A percentile compares a stretch with the other conserved stretches of the same genome.
These are phyloP conservation scores for Liquidambar formosana DNA, from an alignment of 164 flowering plant genomes.

Conservation along the genomic window DNA sequence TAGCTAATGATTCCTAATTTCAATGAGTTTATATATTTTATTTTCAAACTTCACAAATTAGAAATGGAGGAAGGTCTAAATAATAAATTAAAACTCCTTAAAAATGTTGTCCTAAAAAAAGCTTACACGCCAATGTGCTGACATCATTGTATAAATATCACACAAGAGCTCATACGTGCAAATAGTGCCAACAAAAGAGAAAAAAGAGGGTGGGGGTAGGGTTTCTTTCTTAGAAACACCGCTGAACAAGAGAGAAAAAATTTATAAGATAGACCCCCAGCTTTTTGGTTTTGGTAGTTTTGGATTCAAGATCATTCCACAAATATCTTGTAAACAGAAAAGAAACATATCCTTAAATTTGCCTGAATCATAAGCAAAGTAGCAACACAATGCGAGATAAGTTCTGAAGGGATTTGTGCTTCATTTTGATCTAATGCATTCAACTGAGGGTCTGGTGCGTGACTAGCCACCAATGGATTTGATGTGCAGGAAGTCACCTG, in stretches of 20 bases:
- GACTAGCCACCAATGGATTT: slow-evolving; percentile 16
- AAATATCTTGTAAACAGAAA: too few species aligned
- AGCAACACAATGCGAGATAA: slow-evolving; percentile 55
- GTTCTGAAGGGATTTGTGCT: slow-evolving; percentile 40
- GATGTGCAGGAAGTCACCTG: slow-evolving; percentile 21
- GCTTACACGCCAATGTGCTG: background rate
- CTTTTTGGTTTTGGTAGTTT: too few species aligned
- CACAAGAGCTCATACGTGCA: background rate
- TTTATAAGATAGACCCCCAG: too few species aligned
- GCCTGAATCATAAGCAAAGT: slow-evolving; percentile 78
- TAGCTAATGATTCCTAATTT: background rate
- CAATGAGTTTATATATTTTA: background rate
- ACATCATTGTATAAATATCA: background rate
- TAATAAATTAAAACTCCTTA: too few species aligned
- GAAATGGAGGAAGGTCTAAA: background rate
- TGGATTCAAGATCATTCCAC: too few species aligned
- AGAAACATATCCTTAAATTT: background rate
- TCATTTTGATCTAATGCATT: slow-evolving; percentile 26
- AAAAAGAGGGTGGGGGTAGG: too few species aligned
- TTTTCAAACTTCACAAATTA: background rate
- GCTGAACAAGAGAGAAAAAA: too few species aligned
- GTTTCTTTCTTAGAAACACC: too few species aligned
- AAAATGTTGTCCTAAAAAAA: too few species aligned
- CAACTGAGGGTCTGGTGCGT: slow-evolving; percentile 21
- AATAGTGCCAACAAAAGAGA: background rate